phyloP scores from a whole-genome alignment of 2,329 filamentous ascomycete genomes.

The Clonostachys sp. region DNA sequence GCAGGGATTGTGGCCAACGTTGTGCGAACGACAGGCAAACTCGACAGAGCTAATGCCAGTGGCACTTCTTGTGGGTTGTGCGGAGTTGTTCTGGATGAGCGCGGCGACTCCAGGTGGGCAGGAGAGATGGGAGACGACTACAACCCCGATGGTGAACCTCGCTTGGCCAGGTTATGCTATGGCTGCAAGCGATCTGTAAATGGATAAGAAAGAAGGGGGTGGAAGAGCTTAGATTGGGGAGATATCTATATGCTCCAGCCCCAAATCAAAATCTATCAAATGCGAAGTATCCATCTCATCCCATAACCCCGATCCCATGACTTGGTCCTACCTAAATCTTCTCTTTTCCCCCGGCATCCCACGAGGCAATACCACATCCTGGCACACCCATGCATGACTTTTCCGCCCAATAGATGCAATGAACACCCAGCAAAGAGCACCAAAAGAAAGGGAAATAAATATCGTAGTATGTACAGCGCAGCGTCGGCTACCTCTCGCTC shows the following conservation, averaged over 20 bases:
- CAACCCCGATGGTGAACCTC: slow-evolving; percentile 11
- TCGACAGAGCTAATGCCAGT: slow-evolving; percentile 45
- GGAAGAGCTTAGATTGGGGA: neutral
- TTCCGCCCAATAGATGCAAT: no score
- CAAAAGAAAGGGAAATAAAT: no score
- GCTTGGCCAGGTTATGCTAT: slow-evolving; percentile 54
- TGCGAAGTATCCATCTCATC: no score
- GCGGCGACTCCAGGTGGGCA: slow-evolving; percentile 59
- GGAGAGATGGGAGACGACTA: slow-evolving; percentile 49
- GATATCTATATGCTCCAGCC: neutral
- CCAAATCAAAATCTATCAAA: slow-evolving; percentile 3
- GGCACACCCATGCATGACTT: no score
- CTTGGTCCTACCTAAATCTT: no score
- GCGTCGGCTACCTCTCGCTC: no score
- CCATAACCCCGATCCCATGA: no score
- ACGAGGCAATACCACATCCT: slow-evolving; percentile 13
- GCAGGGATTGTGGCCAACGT: slow-evolving; percentile 94
- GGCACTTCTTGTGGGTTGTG: slow-evolving; percentile 58
- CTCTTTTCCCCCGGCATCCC: neutral
- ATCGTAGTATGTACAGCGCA: no score
- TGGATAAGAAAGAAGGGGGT: slow-evolving; percentile 26
- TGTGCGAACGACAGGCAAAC: slow-evolving; percentile 82
- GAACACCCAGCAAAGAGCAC: no score
- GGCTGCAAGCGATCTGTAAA: slow-evolving; percentile 65
- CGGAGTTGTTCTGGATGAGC: slow-evolving; percentile 59